A percentile compares a stretch with the other conserved stretches of the same genome.
Conservation (phyloP, 257 asterid species). For the Solanum corneliomulleri region DNA sequence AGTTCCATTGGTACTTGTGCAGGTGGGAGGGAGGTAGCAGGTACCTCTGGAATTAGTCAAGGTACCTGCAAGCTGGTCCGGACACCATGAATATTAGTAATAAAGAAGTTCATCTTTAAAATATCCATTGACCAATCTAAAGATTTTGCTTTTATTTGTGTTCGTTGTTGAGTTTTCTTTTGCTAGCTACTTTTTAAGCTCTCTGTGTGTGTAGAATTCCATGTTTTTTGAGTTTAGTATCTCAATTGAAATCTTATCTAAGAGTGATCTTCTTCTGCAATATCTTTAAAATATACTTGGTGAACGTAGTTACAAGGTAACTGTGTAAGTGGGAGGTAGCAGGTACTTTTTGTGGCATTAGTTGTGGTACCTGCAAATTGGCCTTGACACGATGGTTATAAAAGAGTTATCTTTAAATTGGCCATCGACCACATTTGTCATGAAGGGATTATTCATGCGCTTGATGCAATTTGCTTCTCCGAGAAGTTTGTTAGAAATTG, state of each 20-base stretch:
- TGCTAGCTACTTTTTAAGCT: not conserved
- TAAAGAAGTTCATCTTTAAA: not conserved
- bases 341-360: not conserved
- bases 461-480: not conserved
- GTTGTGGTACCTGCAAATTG: not conserved
- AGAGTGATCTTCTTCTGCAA: not conserved
- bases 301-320: not conserved
- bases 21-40: not conserved
- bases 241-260: not conserved
- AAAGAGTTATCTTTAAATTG: not conserved
- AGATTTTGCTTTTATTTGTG: not conserved
- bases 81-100: not conserved
- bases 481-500: not conserved
- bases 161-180: not conserved
- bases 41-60: not conserved
- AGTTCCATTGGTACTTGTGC: not conserved
- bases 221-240: not conserved
- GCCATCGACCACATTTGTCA: not conserved
- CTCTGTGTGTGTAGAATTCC: not conserved
- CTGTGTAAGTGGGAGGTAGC: not conserved
- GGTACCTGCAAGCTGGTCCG: not conserved
- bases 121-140: not conserved
- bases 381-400: not conserved
- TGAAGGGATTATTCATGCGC: not conserved
- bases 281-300: not conserved